A percentile compares a stretch with the other conserved stretches of the same genome.
phyloP scores from a whole-genome alignment of 1,139 yeast species.

The Blastobotrys raffinosifermentans region DNA sequence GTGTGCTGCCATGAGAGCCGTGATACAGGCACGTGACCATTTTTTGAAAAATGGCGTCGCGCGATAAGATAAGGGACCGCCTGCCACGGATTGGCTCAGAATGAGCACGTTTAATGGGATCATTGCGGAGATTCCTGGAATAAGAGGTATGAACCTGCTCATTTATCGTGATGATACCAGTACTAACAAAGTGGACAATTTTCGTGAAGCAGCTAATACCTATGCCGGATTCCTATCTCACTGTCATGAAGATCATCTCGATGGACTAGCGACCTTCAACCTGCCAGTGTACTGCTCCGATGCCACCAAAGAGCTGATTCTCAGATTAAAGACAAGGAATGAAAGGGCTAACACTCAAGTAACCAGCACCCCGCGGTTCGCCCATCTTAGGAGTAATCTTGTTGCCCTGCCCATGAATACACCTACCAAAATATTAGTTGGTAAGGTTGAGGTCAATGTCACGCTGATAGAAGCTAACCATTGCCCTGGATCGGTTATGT shows the following conservation, averaged over 20 bases:
- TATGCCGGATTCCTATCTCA: constrained; percentile 48
- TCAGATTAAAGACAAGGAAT: constrained; percentile 11
- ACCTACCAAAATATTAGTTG: constrained; percentile 15
- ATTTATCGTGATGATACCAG: not conserved
- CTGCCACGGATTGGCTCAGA: constrained; percentile 1
- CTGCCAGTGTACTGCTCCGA: constrained; percentile 47
- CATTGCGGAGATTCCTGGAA: constrained; percentile 31
- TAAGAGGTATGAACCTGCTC: constrained; percentile 25
- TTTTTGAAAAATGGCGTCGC: no score
- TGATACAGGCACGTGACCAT: no score
- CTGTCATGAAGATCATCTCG: constrained; percentile 52
- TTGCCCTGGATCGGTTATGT: constrained; percentile 60
- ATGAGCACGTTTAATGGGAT: constrained; percentile 27
- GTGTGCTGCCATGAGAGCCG: no score
- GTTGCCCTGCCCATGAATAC: constrained; percentile 20
- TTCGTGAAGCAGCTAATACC: constrained; percentile 35
- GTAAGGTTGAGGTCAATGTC: constrained; percentile 20
- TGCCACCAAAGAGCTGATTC: constrained; percentile 37
- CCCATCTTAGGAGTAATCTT: constrained; percentile 2
- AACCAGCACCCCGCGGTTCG: not conserved
- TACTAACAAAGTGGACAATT: constrained; percentile 2
- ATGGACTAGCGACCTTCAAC: constrained; percentile 42
- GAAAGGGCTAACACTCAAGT: not conserved
- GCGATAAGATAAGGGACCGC: constrained; percentile 6
- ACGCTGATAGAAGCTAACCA: constrained; percentile 41